These are phyloP conservation scores for Lactifluus echinatus DNA, from an alignment of 768 basidiomycete genomes.

Conservation along the genomic window DNA sequence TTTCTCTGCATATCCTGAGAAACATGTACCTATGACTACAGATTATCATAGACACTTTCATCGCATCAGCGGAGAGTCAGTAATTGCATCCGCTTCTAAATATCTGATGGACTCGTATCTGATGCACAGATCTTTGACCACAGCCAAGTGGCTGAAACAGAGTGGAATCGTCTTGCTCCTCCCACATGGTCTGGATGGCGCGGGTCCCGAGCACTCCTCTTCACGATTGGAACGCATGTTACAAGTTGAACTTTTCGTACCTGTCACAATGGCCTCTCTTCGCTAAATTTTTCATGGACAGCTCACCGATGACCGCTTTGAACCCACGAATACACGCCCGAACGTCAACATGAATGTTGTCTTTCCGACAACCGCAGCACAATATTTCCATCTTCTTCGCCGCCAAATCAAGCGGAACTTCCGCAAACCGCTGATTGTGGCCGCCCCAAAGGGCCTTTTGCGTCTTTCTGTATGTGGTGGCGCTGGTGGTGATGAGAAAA, in stretches of 20 bases:
- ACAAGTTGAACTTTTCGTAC: slow-evolving; percentile 41
- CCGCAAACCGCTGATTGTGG: slow-evolving; percentile 78
- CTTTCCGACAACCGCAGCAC: slow-evolving; percentile 83
- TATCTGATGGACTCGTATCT: slow-evolving; percentile 1
- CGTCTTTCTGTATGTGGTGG: slow-evolving; percentile 55
- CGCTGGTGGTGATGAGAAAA: not conserved
- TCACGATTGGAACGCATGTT: slow-evolving; percentile 83
- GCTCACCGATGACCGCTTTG: slow-evolving; percentile 70
- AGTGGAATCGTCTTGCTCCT: slow-evolving; percentile 80
- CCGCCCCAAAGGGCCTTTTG: slow-evolving; percentile 76
- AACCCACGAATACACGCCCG: slow-evolving; percentile 23
- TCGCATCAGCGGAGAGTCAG: slow-evolving; percentile 78
- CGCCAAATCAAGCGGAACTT: slow-evolving; percentile 80
- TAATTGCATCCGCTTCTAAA: not conserved
- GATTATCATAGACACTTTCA: slow-evolving; percentile 84
- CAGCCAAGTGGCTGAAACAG: slow-evolving; percentile 91
- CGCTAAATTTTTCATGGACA: slow-evolving; percentile 26
- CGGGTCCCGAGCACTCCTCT: slow-evolving; percentile 90
- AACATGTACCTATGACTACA: slow-evolving; percentile 23
- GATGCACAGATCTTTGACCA: slow-evolving; percentile 3
- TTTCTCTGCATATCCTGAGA: not conserved
- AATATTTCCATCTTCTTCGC: slow-evolving; percentile 90
- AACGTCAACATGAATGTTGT: slow-evolving; percentile 81
- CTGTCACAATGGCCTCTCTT: not conserved
- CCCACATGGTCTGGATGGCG: slow-evolving; percentile 87